Conservation (phyloP, 2,329 filamentous ascomycete genomes). For the Fusarium floridanum region DNA sequence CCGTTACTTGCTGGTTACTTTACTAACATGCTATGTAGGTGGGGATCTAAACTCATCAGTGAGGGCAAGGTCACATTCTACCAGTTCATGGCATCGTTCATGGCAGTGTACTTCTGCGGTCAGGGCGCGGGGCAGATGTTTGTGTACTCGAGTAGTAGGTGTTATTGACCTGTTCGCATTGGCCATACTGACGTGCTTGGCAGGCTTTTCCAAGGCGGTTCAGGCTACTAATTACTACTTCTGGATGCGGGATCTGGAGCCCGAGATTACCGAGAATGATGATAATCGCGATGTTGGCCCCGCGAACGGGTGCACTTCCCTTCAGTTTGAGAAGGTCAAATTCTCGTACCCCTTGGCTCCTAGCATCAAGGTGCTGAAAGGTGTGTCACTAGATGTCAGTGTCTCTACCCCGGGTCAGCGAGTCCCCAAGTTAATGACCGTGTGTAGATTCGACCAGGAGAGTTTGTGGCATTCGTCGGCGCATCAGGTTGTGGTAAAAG, state of each 20-base stretch:
- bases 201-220: conserved; percentile 60
- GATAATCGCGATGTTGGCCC: conserved; percentile 45
- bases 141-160: neutral
- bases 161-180: neutral
- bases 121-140: conserved; percentile 3
- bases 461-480: conserved; percentile 66
- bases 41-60: conserved; percentile 50
- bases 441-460: conserved; percentile 53
- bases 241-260: conserved; percentile 58
- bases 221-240: conserved; percentile 60
- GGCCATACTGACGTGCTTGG: conserved; percentile 41
- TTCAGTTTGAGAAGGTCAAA: conserved; percentile 66
- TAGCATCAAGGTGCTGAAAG: conserved; percentile 53
- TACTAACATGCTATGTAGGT: conserved; percentile 53
- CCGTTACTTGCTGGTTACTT: conserved; percentile 7
- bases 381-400: conserved; percentile 47
- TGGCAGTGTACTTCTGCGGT: conserved; percentile 41
- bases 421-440: neutral
- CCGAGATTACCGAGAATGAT: conserved; percentile 25
- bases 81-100: conserved; percentile 60
- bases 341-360: conserved; percentile 70
- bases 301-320: conserved; percentile 47
- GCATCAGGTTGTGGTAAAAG: conserved; percentile 65
- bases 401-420: neutral
- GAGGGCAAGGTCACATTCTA: conserved; percentile 63